Conservation (phyloP, 2,329 filamentous ascomycete species). For the Colletotrichum tamarilloi region DNA sequence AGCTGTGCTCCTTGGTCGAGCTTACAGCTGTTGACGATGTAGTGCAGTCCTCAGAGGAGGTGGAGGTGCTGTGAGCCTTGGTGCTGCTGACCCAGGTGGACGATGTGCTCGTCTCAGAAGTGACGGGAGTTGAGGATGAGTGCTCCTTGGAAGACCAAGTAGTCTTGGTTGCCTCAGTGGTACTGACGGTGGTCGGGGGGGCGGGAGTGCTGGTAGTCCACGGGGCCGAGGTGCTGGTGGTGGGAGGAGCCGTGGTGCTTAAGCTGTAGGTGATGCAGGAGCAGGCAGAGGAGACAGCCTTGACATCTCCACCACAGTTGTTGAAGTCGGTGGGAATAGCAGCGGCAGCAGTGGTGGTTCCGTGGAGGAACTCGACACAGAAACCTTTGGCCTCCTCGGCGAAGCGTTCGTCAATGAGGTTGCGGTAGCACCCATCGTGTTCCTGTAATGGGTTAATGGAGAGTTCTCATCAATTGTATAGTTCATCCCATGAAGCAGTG, state of each 20-base stretch:
- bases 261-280: constrained; percentile 49
- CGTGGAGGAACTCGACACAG: constrained; percentile 47
- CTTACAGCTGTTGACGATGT: background rate
- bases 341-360: constrained; percentile 41
- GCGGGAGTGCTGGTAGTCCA: constrained; percentile 3
- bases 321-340: constrained; percentile 45
- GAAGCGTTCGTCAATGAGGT: constrained; percentile 47
- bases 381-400: constrained; percentile 42
- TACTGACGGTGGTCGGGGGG: constrained; percentile 9
- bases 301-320: constrained; percentile 41
- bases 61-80: background rate
- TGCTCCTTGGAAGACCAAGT: constrained; percentile 4
- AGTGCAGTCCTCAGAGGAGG: background rate
- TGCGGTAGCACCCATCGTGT: constrained; percentile 49
- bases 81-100: constrained; percentile 10
- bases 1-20: background rate
- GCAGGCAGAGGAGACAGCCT: constrained; percentile 47
- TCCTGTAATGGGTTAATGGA: constrained; percentile 33
- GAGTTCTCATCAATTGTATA: background rate
- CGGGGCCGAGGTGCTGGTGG: constrained; percentile 1
- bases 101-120: constrained; percentile 2
- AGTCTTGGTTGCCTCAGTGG: background rate
- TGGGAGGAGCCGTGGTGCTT: constrained; percentile 16
- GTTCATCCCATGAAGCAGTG: background rate
- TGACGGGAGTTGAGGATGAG: background rate